These are phyloP conservation scores for Allomyces macrogynus DNA, from an alignment of 192 early-diverging fungal genomes.

Conservation along the genomic window DNA sequence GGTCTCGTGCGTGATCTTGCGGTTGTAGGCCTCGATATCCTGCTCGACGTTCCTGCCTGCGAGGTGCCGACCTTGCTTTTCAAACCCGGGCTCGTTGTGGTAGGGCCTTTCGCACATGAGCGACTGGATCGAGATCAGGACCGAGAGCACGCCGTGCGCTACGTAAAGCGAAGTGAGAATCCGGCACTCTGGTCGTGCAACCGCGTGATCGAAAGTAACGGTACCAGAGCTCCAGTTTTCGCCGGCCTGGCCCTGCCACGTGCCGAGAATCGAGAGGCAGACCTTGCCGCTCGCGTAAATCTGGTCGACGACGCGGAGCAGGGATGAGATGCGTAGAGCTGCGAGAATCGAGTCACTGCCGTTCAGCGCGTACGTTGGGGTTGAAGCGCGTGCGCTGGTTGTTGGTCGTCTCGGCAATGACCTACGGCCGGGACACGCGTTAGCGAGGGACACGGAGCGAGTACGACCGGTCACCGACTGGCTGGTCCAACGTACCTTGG, in stretches of 20 bases:
- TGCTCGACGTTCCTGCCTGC: not conserved
- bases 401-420: constrained; percentile 27
- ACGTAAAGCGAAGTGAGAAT: constrained; percentile 5
- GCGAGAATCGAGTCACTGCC: constrained; percentile 8
- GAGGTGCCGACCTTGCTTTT: constrained; percentile 9
- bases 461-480: no score
- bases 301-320: constrained; percentile 1
- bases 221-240: constrained; percentile 20
- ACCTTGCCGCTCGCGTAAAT: constrained; percentile 28
- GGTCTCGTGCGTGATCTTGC: constrained; percentile 42
- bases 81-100: constrained; percentile 40
- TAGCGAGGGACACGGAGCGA: no score
- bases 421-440: no score
- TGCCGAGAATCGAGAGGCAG: constrained; percentile 37
- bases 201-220: no score
- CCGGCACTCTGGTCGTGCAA: no score
- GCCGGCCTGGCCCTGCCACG: constrained; percentile 30
- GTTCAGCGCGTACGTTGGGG: constrained; percentile 32
- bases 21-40: constrained; percentile 30
- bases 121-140: constrained; percentile 38
- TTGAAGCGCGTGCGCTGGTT: constrained; percentile 29
- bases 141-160: constrained; percentile 36
- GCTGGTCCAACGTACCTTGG: no score
- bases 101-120: constrained; percentile 31
- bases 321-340: constrained; percentile 2